Conservation (phyloP, 179 eudicot species). For the Heliamphora pulchella region DNA sequence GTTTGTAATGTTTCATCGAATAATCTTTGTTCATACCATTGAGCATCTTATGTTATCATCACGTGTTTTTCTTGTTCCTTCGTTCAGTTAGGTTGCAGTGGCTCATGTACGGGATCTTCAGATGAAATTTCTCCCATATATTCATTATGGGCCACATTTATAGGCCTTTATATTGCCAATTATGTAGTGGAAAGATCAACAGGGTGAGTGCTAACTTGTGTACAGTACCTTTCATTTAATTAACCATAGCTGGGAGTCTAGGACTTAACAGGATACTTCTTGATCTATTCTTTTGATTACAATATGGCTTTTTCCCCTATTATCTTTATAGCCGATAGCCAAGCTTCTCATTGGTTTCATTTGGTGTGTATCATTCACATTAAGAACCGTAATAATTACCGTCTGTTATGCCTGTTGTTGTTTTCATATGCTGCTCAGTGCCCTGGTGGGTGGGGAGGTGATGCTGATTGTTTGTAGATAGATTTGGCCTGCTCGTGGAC, state of each 20-base stretch:
- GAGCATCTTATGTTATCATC: constrained; percentile 18
- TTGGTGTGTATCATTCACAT: not conserved
- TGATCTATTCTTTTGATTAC: not conserved
- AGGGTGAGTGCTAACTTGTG: constrained; percentile 51
- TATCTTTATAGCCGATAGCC: not conserved
- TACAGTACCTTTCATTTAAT: not conserved
- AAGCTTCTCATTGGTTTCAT: not conserved
- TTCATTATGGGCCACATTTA: constrained; percentile 97
- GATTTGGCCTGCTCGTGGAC: not conserved
- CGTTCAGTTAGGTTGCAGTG: constrained; percentile 76
- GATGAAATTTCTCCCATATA: constrained; percentile 96
- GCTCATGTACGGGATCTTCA: constrained; percentile 79
- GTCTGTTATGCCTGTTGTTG: not conserved
- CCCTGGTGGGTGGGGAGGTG: not conserved
- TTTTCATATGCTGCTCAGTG: not conserved
- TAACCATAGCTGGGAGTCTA: not conserved
- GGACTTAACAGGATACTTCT: not conserved
- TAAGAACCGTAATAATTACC: not conserved
- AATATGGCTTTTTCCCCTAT: not conserved
- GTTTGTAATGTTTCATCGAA: not conserved
- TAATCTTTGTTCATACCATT: not conserved
- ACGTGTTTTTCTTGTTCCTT: constrained; percentile 12
- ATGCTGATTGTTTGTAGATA: not conserved
- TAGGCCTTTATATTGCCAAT: constrained; percentile 97
- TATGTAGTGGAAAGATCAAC: constrained; percentile 96